These are phyloP conservation scores for Detonula confervacea DNA, from an alignment of 352 stramenopile species.

Conservation along the genomic window DNA sequence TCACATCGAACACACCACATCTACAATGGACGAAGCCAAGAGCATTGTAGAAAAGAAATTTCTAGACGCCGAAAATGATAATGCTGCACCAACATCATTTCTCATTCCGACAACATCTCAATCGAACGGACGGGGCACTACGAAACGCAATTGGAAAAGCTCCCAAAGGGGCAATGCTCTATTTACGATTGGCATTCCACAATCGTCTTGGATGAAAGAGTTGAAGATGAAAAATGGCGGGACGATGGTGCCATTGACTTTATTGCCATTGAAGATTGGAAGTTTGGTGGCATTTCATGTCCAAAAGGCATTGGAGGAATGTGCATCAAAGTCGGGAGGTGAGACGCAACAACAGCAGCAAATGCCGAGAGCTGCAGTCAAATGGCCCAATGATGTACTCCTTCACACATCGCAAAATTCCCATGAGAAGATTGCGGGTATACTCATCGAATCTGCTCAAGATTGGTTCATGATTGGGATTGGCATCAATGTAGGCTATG, in stretches of 20 bases:
- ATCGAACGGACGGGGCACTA: slow-evolving; percentile 76
- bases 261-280: slow-evolving; percentile 81
- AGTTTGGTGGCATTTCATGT: slow-evolving; percentile 64
- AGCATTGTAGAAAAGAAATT: slow-evolving; percentile 42
- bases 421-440: slow-evolving; percentile 77
- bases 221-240: slow-evolving; percentile 39
- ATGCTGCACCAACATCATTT: slow-evolving; percentile 33
- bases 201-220: slow-evolving; percentile 48
- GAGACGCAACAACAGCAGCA: too few species aligned
- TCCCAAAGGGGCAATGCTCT: slow-evolving; percentile 72
- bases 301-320: slow-evolving; percentile 37
- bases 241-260: slow-evolving; percentile 66
- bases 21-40: slow-evolving; percentile 57
- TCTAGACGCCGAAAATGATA: not conserved
- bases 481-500: slow-evolving; percentile 80
- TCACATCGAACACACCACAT: slow-evolving; percentile 52
- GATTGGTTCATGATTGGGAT: slow-evolving; percentile 84
- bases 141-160: slow-evolving; percentile 69
- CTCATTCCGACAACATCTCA: slow-evolving; percentile 57
- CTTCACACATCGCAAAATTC: slow-evolving; percentile 46
- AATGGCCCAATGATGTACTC: slow-evolving; percentile 87
- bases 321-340: not conserved
- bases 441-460: slow-evolving; percentile 80
- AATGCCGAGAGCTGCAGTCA: slow-evolving; percentile 69
- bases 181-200: slow-evolving; percentile 80